Evolutionary conservation across 805 yeast genomes (phyloP), one percentile per base, ranked within the genome.

Genomic region (Kodamaea lidongshanica): DNA sequence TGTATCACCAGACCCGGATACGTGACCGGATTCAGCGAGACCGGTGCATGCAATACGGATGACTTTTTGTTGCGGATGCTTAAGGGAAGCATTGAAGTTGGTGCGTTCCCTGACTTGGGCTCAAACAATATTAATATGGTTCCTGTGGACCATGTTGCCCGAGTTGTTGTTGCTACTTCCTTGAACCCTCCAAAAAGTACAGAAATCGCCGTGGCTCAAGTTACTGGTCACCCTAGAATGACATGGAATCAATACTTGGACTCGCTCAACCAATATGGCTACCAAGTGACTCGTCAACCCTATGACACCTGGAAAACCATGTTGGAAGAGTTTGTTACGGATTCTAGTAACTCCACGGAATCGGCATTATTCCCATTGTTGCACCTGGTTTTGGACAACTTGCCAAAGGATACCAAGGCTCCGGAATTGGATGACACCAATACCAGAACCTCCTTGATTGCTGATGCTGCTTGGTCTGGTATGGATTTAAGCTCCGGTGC

Each of bases 131-230:
- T 89, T 21, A 92, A 92, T 58, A 86, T 88, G 82, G 96, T 86
- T 13, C 98, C 98, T 3, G 98, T 92, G 25, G 96, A 94, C 47
- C 98, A 92, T 50, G 98, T 92, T 42, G 97, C 99, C 1, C 72
- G 94, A 27, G 84, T 87, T 14, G 83, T 79, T 15, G 84, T 79
- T 30, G 85, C 97, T 2, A 62, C 92, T 16, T 80, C 95, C 0
- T 67, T 92, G 39, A 74, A 75, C 46, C 89, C 95, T 16, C 83
- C 92, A 14, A 47, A 49, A 22, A 45, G 57, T 13, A 62, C 62
- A 10, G 67, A 61, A 28, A 58, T 77, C 24, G 61, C 78, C 1
- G 98, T 94, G 23, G 87, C 86, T 2, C 98, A 92, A 25, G 96
- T 92, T n/a, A 92, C 97, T 5, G 94, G 89, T 14, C 97, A 92